A percentile compares a stretch with the other conserved stretches of the same genome.
These are phyloP conservation scores for Salvia miltiorrhiza DNA, from an alignment of 257 asterid genomes.

Conservation along the genomic window DNA sequence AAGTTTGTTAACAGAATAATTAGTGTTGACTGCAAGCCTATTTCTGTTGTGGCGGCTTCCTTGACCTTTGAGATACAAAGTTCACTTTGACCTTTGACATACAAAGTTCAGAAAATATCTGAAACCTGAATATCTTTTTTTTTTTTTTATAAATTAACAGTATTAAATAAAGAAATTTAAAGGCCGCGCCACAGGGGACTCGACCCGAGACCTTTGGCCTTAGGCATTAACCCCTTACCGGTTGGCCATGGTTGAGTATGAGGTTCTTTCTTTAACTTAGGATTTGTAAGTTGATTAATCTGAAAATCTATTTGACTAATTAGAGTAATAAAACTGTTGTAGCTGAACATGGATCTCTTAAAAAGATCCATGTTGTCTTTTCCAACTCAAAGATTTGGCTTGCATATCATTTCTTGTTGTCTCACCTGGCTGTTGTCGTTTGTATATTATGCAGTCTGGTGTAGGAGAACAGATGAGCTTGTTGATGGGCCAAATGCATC, in stretches of 20 bases:
- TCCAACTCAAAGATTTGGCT: not conserved
- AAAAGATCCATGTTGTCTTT: not conserved
- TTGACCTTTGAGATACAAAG: too few relatives aligned
- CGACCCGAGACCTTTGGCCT: too few relatives aligned
- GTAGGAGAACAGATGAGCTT: conserved; percentile 97
- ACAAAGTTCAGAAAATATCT: not conserved
- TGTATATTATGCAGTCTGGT: conserved; percentile 66
- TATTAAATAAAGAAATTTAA: too few relatives aligned
- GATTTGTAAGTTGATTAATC: not conserved
- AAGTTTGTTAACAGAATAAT: not conserved
- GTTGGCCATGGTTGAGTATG: not conserved
- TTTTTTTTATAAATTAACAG: too few relatives aligned
- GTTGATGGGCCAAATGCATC: conserved; percentile 99
- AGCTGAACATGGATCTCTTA: not conserved
- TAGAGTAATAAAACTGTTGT: not conserved
- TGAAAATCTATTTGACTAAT: not conserved
- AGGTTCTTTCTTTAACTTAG: not conserved
- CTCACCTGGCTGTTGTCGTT: not conserved
- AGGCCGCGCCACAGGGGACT: too few relatives aligned
- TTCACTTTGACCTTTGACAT: not conserved
- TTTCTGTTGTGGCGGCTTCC: not conserved
- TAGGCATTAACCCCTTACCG: too few relatives aligned
- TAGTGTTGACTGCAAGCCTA: conserved; percentile 1
- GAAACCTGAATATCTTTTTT: not conserved
- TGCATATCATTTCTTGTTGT: not conserved